phyloP scores from a whole-genome alignment of 2,329 filamentous ascomycete species.

The Dactylella cylindrospora region DNA sequence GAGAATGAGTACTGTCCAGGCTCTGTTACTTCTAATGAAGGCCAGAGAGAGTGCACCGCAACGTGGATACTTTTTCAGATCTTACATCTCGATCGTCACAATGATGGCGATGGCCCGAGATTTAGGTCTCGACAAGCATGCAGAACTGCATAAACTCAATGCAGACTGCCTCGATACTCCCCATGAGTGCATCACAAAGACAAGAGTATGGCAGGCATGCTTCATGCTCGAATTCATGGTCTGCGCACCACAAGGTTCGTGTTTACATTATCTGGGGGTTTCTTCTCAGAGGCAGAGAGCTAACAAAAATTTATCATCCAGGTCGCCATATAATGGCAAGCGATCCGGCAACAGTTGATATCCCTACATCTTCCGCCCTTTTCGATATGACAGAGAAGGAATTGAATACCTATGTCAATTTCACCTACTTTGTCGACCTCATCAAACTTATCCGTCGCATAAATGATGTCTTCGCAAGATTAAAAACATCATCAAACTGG shows the following conservation, averaged over 20 bases:
- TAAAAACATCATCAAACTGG: slow-evolving; percentile 72
- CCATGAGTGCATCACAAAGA: slow-evolving; percentile 79
- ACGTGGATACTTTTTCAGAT: slow-evolving; percentile 92
- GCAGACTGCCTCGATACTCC: slow-evolving; percentile 68
- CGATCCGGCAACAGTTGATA: slow-evolving; percentile 47
- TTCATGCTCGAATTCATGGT: slow-evolving; percentile 89
- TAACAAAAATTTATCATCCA: slow-evolving; percentile 43
- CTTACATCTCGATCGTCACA: slow-evolving; percentile 93
- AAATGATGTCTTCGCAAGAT: slow-evolving; percentile 70
- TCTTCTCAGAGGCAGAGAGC: slow-evolving; percentile 3
- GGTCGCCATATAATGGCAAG: slow-evolving; percentile 47
- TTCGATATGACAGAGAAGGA: slow-evolving; percentile 48
- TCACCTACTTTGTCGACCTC: slow-evolving; percentile 75
- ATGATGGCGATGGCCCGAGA: slow-evolving; percentile 93
- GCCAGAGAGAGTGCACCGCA: slow-evolving; percentile 89
- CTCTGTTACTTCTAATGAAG: slow-evolving; percentile 81
- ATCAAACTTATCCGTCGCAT: slow-evolving; percentile 77
- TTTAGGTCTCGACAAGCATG: slow-evolving; percentile 83
- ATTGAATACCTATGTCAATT: slow-evolving; percentile 67
- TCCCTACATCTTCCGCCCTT: slow-evolving; percentile 45
- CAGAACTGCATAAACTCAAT: slow-evolving; percentile 72
- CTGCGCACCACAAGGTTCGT: slow-evolving; percentile 81
- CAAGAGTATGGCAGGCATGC: slow-evolving; percentile 84
- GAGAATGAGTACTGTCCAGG: slow-evolving; percentile 86
- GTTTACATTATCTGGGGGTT: slow-evolving; percentile 2